phyloP scores from a whole-genome alignment of 2,329 filamentous ascomycete species.

The Thermoascus crustaceus region DNA sequence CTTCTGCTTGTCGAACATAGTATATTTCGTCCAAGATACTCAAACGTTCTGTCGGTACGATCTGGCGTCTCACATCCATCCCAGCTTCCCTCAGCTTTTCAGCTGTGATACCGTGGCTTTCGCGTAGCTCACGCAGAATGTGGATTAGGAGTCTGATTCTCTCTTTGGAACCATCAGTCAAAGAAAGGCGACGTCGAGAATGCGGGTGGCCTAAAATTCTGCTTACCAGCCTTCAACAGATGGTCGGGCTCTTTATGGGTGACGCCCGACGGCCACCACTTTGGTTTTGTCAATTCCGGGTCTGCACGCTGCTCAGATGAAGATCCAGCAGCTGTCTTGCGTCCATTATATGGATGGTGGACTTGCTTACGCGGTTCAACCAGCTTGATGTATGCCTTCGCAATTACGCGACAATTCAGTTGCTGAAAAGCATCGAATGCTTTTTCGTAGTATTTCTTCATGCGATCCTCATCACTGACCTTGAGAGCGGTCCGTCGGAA shows the following conservation, averaged over 20 bases:
- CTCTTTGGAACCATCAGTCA: constrained; percentile 16
- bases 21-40: constrained; percentile 35
- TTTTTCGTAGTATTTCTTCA: constrained; percentile 29
- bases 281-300: constrained; percentile 33
- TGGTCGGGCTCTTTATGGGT: constrained; percentile 40
- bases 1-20: constrained; percentile 30
- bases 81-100: constrained; percentile 32
- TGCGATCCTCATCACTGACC: constrained; percentile 19
- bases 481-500: constrained; percentile 15
- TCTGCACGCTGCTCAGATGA: constrained; percentile 23
- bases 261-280: constrained; percentile 32
- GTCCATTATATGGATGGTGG: constrained; percentile 38
- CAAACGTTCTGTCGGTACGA: constrained; percentile 26
- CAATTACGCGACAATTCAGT: constrained; percentile 33
- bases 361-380: constrained; percentile 39
- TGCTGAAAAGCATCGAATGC: constrained; percentile 35
- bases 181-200: neutral
- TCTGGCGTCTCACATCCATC: constrained; percentile 31
- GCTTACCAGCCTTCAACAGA: constrained; percentile 33
- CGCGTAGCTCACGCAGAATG: constrained; percentile 30
- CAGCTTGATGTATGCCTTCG: constrained; percentile 36
- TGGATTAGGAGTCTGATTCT: constrained; percentile 33
- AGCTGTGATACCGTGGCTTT: constrained; percentile 29
- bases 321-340: constrained; percentile 15
- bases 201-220: neutral